These are phyloP conservation scores for Blastomyces silverae DNA, from an alignment of 2,329 filamentous ascomycete species.

Conservation along the genomic window DNA sequence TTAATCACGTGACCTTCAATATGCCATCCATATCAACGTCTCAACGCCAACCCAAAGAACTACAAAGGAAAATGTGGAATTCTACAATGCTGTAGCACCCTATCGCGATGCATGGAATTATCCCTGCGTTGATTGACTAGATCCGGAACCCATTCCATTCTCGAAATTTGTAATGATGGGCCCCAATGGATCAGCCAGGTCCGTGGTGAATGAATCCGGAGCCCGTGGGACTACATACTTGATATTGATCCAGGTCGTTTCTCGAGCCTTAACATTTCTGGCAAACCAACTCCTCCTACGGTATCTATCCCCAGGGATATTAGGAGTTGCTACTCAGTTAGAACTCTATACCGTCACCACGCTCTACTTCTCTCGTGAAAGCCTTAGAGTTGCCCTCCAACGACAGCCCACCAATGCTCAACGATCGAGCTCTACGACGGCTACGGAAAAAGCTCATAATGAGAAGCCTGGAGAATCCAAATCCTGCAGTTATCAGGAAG, in stretches of 20 bases:
- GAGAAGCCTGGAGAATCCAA: constrained; percentile 25
- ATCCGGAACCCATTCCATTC: background rate
- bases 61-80: constrained; percentile 2
- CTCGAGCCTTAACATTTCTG: constrained; percentile 80
- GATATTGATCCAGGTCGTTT: constrained; percentile 78
- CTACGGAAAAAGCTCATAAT: constrained; percentile 18
- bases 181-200: background rate
- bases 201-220: constrained; percentile 16
- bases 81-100: background rate
- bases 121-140: background rate
- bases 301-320: constrained; percentile 73
- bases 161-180: background rate
- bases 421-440: constrained; percentile 13
- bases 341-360: constrained; percentile 89
- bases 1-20: too few relatives aligned
- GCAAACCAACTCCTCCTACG: constrained; percentile 89
- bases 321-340: constrained; percentile 81
- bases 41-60: too few relatives aligned
- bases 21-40: too few relatives aligned
- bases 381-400: constrained; percentile 83
- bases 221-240: constrained; percentile 74
- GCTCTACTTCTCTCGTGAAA: constrained; percentile 92
- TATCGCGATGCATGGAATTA: background rate
- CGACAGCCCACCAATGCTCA: constrained; percentile 50
- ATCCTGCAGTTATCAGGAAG: constrained; percentile 25